Percentiles rank a stretch among this genome's conserved stretches.
Conservation (phyloP, 768 basidiomycete genomes). For the Gelatoporia subvermispora region DNA sequence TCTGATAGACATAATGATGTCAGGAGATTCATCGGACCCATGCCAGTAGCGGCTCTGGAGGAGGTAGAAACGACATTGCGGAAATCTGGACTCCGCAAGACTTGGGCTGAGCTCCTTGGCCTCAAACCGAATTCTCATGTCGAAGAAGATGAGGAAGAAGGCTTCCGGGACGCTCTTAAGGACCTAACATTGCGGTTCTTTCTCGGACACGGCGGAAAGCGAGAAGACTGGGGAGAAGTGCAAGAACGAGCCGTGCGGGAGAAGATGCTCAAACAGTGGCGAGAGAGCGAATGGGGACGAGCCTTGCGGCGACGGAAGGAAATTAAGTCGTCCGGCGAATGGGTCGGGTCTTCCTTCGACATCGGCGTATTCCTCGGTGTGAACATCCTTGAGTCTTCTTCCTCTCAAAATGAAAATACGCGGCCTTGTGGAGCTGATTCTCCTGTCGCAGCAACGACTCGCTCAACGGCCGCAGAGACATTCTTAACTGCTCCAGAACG, state of each 20-base stretch:
- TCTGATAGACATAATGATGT: slow-evolving; percentile 33
- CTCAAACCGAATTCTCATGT: slow-evolving; percentile 18
- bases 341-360: slow-evolving; percentile 76
- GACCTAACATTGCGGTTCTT: slow-evolving; percentile 63
- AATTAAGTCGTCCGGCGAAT: slow-evolving; percentile 31
- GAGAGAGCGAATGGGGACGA: slow-evolving; percentile 60
- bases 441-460: not conserved
- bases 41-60: slow-evolving; percentile 55
- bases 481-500: slow-evolving; percentile 25
- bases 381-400: slow-evolving; percentile 40
- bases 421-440: not conserved
- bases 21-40: slow-evolving; percentile 71
- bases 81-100: slow-evolving; percentile 15
- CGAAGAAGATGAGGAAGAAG: slow-evolving; percentile 29
- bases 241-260: slow-evolving; percentile 45
- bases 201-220: slow-evolving; percentile 55
- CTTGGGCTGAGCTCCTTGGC: slow-evolving; percentile 2
- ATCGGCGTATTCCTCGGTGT: slow-evolving; percentile 74
- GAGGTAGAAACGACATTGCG: slow-evolving; percentile 26
- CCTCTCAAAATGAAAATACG: not conserved
- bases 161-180: slow-evolving; percentile 45
- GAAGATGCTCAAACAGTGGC: slow-evolving; percentile 60
- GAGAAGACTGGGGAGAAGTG: slow-evolving; percentile 62
- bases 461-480: slow-evolving; percentile 18
- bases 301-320: slow-evolving; percentile 28